Evolutionary conservation across 345 rosid species (phyloP).

Genomic region (Pugionium cornutum): DNA sequence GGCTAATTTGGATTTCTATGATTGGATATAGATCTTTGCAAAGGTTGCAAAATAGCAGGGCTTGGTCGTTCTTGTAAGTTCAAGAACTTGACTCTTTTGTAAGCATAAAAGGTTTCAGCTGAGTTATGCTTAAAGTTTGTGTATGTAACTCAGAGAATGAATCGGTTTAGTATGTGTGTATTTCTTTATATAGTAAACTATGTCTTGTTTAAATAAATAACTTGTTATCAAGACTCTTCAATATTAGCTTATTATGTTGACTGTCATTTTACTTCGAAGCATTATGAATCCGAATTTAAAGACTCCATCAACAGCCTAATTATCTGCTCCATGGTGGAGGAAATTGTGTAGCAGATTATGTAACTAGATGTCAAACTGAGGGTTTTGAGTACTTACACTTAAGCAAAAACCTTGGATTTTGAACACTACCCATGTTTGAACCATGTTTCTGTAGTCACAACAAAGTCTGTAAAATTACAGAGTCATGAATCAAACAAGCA

Average conservation of each 20-base stretch:
- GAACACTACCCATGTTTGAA: not conserved
- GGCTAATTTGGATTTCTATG: not conserved
- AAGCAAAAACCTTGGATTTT: too few relatives aligned
- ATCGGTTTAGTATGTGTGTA: too few relatives aligned
- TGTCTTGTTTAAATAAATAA: too few relatives aligned
- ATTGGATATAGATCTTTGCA: conserved; percentile 1
- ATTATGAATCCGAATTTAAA: not conserved
- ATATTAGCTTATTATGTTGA: not conserved
- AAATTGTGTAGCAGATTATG: not conserved
- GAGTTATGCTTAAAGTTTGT: not conserved
- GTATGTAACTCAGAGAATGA: not conserved
- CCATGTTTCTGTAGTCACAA: too few relatives aligned
- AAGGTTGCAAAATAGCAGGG: not conserved
- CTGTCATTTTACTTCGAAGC: not conserved
- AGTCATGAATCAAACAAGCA: too few relatives aligned
- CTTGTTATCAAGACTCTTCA: not conserved
- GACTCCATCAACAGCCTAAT: not conserved
- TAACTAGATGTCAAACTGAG: too few relatives aligned
- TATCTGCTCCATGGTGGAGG: not conserved
- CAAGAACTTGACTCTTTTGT: conserved; percentile 13
- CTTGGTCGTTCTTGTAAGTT: conserved; percentile 23
- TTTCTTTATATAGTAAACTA: too few relatives aligned
- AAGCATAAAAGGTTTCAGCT: conserved; percentile 4
- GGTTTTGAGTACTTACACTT: not conserved
- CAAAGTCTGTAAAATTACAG: too few relatives aligned